A percentile compares a stretch with the other conserved stretches of the same genome.
These are phyloP conservation scores for Psilocybe cubensis DNA, from an alignment of 768 basidiomycete species.

Conservation along the genomic window DNA sequence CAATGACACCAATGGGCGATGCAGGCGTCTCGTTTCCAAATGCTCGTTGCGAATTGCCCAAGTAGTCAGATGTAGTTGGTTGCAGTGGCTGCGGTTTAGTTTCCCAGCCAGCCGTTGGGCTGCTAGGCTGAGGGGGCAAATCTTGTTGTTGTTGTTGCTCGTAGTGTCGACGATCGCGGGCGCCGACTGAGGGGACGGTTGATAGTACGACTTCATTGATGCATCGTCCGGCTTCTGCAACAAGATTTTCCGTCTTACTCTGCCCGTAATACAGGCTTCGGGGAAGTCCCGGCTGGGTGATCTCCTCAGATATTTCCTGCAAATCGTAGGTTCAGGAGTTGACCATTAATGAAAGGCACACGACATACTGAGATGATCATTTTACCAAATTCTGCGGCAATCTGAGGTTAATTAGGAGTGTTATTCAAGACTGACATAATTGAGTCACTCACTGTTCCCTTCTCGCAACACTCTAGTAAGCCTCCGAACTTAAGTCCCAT, in stretches of 20 bases:
- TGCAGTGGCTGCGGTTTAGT: constrained; percentile 20
- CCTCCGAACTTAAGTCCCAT: constrained; percentile 90
- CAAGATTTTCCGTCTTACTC: constrained; percentile 58
- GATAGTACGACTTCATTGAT: constrained; percentile 57
- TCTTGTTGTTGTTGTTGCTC: constrained; percentile 9
- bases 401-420: constrained; percentile 32
- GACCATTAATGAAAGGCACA: neutral
- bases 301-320: constrained; percentile 81
- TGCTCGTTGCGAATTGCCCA: neutral
- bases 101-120: constrained; percentile 3
- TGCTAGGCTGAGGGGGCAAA: neutral
- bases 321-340: neutral
- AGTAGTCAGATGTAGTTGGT: neutral
- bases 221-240: constrained; percentile 63
- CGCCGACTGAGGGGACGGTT: constrained; percentile 34
- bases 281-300: constrained; percentile 78
- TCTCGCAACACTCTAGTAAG: constrained; percentile 82
- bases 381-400: constrained; percentile 59
- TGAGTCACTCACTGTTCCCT: constrained; percentile 54
- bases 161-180: constrained; percentile 25
- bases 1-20: neutral
- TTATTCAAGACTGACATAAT: neutral
- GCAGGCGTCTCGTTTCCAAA: neutral
- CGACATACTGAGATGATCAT: constrained; percentile 46
- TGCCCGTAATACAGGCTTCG: constrained; percentile 75